These are phyloP conservation scores for Tarenaya hassleriana DNA, from an alignment of 345 rosid genomes.

Conservation along the genomic window DNA sequence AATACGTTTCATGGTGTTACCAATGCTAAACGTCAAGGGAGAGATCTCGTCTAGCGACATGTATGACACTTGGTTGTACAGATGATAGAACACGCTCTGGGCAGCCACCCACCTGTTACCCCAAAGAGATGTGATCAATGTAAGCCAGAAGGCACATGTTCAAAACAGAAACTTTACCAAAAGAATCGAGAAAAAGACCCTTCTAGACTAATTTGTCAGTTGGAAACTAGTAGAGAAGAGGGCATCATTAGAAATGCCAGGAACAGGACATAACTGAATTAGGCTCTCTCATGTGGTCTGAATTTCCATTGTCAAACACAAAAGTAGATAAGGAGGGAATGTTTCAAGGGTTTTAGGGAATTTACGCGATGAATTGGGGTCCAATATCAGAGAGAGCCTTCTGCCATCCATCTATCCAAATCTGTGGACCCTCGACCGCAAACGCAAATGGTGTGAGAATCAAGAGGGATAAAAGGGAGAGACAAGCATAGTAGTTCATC, in stretches of 20 bases:
- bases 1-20: conserved; percentile 58
- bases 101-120: conserved; percentile 53
- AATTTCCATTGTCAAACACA: too few relatives aligned
- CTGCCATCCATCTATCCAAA: conserved; percentile 77
- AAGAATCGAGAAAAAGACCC: neutral
- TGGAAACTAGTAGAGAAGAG: too few relatives aligned
- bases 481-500: conserved; percentile 94
- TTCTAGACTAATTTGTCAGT: too few relatives aligned
- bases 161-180: too few relatives aligned
- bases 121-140: too few relatives aligned
- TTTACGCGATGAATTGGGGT: conserved; percentile 53
- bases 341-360: neutral
- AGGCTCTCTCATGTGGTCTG: too few relatives aligned
- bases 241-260: too few relatives aligned
- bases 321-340: too few relatives aligned
- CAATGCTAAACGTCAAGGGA: conserved; percentile 53
- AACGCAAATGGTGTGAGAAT: conserved; percentile 74
- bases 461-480: conserved; percentile 64
- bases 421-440: conserved; percentile 70
- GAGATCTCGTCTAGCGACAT: conserved; percentile 60
- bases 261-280: too few relatives aligned
- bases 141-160: too few relatives aligned
- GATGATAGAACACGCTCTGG: conserved; percentile 55
- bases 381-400: conserved; percentile 55
- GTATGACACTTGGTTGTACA: conserved; percentile 58